Evolutionary conservation across 1,284 basidiomycete genomes (phyloP).

Genomic region (Caloboletus firmus): DNA sequence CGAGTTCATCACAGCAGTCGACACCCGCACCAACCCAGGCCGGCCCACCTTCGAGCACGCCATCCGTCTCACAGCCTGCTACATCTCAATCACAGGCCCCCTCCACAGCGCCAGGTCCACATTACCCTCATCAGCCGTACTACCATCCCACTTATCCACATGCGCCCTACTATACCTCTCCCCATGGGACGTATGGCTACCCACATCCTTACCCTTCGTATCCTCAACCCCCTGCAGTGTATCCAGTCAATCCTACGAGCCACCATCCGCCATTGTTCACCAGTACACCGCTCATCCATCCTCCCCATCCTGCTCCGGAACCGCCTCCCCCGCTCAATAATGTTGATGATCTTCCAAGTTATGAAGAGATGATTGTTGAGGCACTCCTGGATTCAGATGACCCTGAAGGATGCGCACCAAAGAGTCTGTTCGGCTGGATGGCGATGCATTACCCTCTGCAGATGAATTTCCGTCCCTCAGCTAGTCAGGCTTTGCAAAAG

Average conservation of each 20-base stretch:
- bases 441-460: conserved; percentile 75
- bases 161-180: conserved; percentile 52
- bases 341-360: conserved; percentile 72
- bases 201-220: conserved; percentile 44
- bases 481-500: conserved; percentile 81
- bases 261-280: conserved; percentile 33
- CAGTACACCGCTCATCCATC: conserved; percentile 27
- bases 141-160: conserved; percentile 57
- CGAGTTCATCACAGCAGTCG: conserved; percentile 17
- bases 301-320: conserved; percentile 23
- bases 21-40: conserved; percentile 22
- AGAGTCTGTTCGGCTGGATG: conserved; percentile 79
- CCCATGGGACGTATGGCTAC: conserved; percentile 37
- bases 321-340: conserved; percentile 23
- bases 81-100: conserved; percentile 28
- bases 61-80: conserved; percentile 19
- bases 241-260: conserved; percentile 28
- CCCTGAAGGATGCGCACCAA: conserved; percentile 73
- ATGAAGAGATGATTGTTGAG: conserved; percentile 85
- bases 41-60: conserved; percentile 11
- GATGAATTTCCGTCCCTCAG: conserved; percentile 80
- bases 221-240: conserved; percentile 44
- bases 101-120: conserved; percentile 40
- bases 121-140: conserved; percentile 50
- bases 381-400: conserved; percentile 63